phyloP scores from a whole-genome alignment of 164 flowering plant species.

The Buxus sempervirens region DNA sequence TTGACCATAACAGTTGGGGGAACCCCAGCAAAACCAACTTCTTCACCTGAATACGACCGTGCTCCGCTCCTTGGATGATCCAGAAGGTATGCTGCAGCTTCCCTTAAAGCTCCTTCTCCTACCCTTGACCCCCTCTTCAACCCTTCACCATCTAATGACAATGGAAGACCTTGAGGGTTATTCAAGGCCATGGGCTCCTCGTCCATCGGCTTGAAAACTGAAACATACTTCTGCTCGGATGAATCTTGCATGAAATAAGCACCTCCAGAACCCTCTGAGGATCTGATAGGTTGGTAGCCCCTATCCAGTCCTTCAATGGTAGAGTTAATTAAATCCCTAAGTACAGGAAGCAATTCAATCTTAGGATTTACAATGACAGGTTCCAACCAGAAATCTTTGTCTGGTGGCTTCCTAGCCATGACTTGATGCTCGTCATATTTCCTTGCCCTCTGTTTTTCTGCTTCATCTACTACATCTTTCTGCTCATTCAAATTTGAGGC shows the following conservation, averaged over 20 bases:
- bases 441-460: slow-evolving; percentile 2
- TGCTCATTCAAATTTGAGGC: slow-evolving; percentile 29
- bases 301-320: slow-evolving; percentile 51
- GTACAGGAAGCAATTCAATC: slow-evolving; percentile 21
- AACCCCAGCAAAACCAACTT: slow-evolving; percentile 68
- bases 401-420: slow-evolving; percentile 23
- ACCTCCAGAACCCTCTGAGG: slow-evolving; percentile 76
- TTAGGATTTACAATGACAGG: slow-evolving; percentile 46
- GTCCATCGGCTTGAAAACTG: slow-evolving; percentile 75
- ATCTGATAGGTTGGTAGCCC: slow-evolving; percentile 52
- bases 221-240: slow-evolving; percentile 32
- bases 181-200: slow-evolving; percentile 79
- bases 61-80: slow-evolving; percentile 66
- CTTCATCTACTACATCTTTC: slow-evolving; percentile 17
- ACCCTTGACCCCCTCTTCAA: slow-evolving; percentile 73
- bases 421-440: slow-evolving; percentile 18
- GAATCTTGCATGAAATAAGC: slow-evolving; percentile 65
- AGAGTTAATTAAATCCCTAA: slow-evolving; percentile 42
- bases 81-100: slow-evolving; percentile 70
- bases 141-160: slow-evolving; percentile 63
- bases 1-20: slow-evolving; percentile 63
- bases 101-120: slow-evolving; percentile 78
- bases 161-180: slow-evolving; percentile 60
- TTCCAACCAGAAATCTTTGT: slow-evolving; percentile 42
- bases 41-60: slow-evolving; percentile 23